A percentile compares a stretch with the other conserved stretches of the same genome.
Evolutionary conservation across 177 flowering plant genomes (phyloP).

Genomic region (Vitis hybrid): DNA sequence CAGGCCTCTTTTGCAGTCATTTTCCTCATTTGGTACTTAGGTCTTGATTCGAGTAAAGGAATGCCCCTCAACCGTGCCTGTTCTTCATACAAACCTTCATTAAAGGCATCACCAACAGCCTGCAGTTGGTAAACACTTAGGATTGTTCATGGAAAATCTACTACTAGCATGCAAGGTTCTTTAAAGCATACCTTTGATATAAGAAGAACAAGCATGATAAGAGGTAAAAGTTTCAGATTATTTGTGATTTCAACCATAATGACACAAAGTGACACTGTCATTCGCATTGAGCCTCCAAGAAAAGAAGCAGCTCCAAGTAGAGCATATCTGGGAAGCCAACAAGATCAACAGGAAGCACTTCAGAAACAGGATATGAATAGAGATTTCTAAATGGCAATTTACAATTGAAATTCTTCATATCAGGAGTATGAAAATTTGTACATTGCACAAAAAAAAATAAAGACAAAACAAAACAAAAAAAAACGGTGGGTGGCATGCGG

Average conservation of each 20-base stretch:
- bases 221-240: constrained; percentile 88
- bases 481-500: no score
- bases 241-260: constrained; percentile 99
- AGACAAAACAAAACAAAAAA: no score
- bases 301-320: constrained; percentile 98
- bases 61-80: constrained; percentile 84
- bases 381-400: no score
- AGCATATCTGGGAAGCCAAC: constrained; percentile 66
- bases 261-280: constrained; percentile 98
- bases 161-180: not conserved
- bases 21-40: constrained; percentile 83
- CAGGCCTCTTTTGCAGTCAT: constrained; percentile 92
- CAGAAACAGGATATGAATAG: not conserved
- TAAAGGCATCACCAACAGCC: constrained; percentile 99
- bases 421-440: not conserved
- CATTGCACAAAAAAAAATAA: not conserved
- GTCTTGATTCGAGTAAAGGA: constrained; percentile 88
- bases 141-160: constrained; percentile 3
- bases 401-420: not conserved
- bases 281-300: constrained; percentile 99
- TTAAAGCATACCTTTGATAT: constrained; percentile 76
- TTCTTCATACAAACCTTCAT: constrained; percentile 94
- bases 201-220: constrained; percentile 98
- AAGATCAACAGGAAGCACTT: constrained; percentile 1
- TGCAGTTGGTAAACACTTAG: constrained; percentile 23